Percentiles rank a stretch among this genome's conserved stretches.
phyloP scores from a whole-genome alignment of 2,329 filamentous ascomycete genomes.

The Exophiala alcalophila region DNA sequence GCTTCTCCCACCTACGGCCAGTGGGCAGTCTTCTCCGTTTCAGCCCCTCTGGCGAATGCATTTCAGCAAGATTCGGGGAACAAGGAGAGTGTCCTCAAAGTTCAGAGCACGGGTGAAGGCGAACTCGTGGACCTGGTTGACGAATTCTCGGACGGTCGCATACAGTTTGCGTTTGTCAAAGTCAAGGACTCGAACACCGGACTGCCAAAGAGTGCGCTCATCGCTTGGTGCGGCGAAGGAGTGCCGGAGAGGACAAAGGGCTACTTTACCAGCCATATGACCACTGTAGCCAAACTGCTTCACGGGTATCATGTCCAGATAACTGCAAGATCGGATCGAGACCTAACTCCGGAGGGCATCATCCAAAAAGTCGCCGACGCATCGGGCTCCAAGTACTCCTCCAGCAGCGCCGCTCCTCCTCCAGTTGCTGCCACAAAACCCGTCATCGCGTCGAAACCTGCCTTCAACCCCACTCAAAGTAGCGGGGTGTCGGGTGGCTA shows the following conservation, averaged over 20 bases:
- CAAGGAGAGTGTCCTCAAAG: constrained; percentile 94
- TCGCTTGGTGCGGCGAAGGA: constrained; percentile 95
- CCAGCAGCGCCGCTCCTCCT: constrained; percentile 58
- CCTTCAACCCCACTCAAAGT: constrained; percentile 75
- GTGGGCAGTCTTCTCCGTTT: constrained; percentile 93
- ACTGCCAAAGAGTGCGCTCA: constrained; percentile 86
- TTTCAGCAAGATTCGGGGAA: constrained; percentile 77
- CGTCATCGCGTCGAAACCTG: constrained; percentile 80
- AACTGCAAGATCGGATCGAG: constrained; percentile 85
- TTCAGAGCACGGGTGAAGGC: constrained; percentile 89
- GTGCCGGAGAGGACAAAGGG: constrained; percentile 98
- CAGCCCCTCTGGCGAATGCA: constrained; percentile 85
- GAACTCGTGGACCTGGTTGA: constrained; percentile 87
- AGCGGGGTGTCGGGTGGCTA: constrained; percentile 54
- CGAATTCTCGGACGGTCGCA: constrained; percentile 92
- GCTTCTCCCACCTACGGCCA: constrained; percentile 79
- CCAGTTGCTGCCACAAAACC: constrained; percentile 51
- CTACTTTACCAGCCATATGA: constrained; percentile 93
- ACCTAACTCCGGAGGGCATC: constrained; percentile 82
- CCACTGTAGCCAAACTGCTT: constrained; percentile 83
- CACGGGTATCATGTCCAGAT: constrained; percentile 98
- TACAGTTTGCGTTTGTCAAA: constrained; percentile 96
- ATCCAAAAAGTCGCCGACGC: constrained; percentile 92
- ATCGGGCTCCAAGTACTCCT: constrained; percentile 90
- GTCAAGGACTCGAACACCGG: constrained; percentile 90